phyloP scores from a whole-genome alignment of 768 basidiomycete species.

The Naganishia randhawae region DNA sequence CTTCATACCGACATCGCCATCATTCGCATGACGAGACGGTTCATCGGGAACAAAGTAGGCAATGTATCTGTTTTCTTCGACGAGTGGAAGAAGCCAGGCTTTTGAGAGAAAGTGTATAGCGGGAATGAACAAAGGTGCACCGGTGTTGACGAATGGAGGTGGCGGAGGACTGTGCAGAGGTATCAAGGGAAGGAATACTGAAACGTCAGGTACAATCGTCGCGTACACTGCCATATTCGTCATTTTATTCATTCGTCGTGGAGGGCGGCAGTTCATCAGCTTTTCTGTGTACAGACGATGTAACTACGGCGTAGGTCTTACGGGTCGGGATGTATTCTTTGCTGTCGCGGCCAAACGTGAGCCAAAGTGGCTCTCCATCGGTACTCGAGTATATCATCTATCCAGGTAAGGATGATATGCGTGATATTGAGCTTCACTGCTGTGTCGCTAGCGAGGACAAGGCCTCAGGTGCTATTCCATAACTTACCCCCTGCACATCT shows the following conservation, averaged over 20 bases:
- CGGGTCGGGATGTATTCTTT: conserved; percentile 46
- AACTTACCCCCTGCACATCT: conserved; percentile 42
- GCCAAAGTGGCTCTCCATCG: conserved; percentile 45
- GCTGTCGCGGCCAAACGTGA: conserved; percentile 43
- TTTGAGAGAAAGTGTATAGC: conserved; percentile 40
- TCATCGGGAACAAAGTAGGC: conserved; percentile 34
- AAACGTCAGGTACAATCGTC: conserved; percentile 33
- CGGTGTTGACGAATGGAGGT: conserved; percentile 41
- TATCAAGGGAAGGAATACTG: conserved; percentile 37
- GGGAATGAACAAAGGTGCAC: conserved; percentile 47
- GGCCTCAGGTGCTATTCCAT: not conserved
- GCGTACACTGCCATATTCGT: conserved; percentile 1
- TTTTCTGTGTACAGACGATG: not conserved
- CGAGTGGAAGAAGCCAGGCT: conserved; percentile 40
- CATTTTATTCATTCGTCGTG: not conserved
- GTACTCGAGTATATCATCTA: conserved; percentile 37
- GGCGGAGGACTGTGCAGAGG: conserved; percentile 45
- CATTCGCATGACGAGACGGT: conserved; percentile 23
- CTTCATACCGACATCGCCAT: conserved; percentile 28
- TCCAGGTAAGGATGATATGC: not conserved
- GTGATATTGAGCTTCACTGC: not conserved
- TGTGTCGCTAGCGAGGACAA: not conserved
- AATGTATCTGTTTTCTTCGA: conserved; percentile 39
- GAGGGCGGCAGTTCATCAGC: not conserved
- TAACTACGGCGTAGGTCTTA: conserved; percentile 20